Percentiles rank a stretch among this genome's conserved stretches.
phyloP scores from a whole-genome alignment of 805 yeast species.

The Yarrowia hollandica region DNA sequence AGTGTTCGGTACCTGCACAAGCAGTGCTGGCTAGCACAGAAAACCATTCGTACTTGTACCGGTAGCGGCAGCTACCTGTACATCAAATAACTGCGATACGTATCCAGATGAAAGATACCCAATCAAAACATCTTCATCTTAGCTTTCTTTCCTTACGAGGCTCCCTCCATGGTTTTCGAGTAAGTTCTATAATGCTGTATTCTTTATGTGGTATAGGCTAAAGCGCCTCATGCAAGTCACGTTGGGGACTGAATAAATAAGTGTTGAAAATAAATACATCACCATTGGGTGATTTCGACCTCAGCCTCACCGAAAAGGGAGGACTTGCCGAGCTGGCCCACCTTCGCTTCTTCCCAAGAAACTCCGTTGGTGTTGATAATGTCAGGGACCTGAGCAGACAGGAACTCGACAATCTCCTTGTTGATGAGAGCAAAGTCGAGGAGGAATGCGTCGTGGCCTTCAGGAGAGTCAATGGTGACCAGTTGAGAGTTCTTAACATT shows the following conservation, averaged over 20 bases:
- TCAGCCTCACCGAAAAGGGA: slow-evolving; percentile 90
- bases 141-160: too few species aligned
- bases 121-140: too few species aligned
- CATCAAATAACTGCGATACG: too few species aligned
- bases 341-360: slow-evolving; percentile 50
- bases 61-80: too few species aligned
- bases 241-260: slow-evolving; percentile 29
- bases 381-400: slow-evolving; percentile 57
- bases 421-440: slow-evolving; percentile 85
- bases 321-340: slow-evolving; percentile 37
- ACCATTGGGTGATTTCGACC: slow-evolving; percentile 88
- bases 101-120: too few species aligned
- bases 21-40: too few species aligned
- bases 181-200: slow-evolving; percentile 7
- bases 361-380: slow-evolving; percentile 51
- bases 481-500: slow-evolving; percentile 68
- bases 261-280: slow-evolving; percentile 32
- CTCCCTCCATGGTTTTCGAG: too few species aligned
- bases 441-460: slow-evolving; percentile 96
- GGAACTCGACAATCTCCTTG: slow-evolving; percentile 64
- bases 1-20: too few species aligned
- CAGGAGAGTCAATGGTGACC: slow-evolving; percentile 80
- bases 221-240: slow-evolving; percentile 21
- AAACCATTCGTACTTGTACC: too few species aligned
- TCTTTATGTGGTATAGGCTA: slow-evolving; percentile 6